These are phyloP conservation scores for Geum urbanum DNA, from an alignment of 306 rosid species.

Conservation along the genomic window DNA sequence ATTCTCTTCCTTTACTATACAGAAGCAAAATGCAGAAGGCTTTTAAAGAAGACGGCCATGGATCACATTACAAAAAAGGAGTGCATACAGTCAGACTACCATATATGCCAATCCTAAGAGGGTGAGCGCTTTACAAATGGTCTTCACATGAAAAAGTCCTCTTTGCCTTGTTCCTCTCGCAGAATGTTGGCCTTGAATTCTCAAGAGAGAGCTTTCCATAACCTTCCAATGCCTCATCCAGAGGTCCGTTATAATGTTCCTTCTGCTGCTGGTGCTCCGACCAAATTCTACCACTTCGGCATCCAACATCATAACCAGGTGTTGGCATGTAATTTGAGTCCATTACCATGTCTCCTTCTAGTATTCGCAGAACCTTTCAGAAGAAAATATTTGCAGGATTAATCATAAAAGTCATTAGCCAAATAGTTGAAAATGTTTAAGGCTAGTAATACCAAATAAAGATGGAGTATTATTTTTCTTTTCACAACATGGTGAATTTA, in stretches of 20 bases:
- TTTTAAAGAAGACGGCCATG: constrained; percentile 25
- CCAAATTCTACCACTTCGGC: constrained; percentile 71
- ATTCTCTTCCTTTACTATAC: constrained; percentile 56
- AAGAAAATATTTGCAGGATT: constrained; percentile 18
- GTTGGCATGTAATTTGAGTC: constrained; percentile 63
- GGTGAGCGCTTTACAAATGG: constrained; percentile 35
- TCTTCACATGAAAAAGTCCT: constrained; percentile 53
- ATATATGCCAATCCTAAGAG: constrained; percentile 17
- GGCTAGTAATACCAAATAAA: not conserved
- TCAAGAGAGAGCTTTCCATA: constrained; percentile 70
- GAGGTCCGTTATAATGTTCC: constrained; percentile 52
- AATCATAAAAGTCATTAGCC: not conserved
- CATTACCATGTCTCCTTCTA: constrained; percentile 91
- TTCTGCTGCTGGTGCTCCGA: constrained; percentile 64
- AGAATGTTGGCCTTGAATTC: constrained; percentile 46
- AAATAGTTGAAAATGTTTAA: not conserved
- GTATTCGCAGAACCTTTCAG: constrained; percentile 74
- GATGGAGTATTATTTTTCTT: no score
- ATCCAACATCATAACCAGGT: constrained; percentile 69
- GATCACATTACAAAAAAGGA: constrained; percentile 25
- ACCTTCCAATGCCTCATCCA: constrained; percentile 52
- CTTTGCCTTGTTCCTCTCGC: constrained; percentile 63
- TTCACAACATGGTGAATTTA: no score
- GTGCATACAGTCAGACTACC: constrained; percentile 23
- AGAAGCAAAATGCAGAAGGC: constrained; percentile 47